Percentiles rank a stretch among this genome's conserved stretches.
These are phyloP conservation scores for Plasmodium chabaudi DNA, from an alignment of 169 alveolate genomes.

Conservation along the genomic window DNA sequence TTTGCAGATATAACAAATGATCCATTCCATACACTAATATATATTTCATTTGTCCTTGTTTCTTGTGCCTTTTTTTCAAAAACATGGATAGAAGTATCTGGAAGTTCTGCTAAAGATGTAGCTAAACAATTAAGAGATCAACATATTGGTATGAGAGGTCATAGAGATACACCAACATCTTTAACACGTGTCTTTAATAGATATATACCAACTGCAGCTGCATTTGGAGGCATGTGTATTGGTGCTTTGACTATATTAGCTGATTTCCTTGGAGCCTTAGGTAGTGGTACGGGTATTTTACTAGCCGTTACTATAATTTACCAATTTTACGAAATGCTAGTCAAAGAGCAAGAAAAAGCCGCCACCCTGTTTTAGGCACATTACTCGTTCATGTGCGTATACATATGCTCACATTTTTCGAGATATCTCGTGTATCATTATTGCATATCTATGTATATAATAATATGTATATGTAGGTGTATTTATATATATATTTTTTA, in stretches of 20 bases:
- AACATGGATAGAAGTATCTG: slow-evolving; percentile 99
- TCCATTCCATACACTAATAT: slow-evolving; percentile 97
- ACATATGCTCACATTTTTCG: too few species aligned
- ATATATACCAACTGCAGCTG: slow-evolving; percentile 99
- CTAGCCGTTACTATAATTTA: slow-evolving; percentile 99
- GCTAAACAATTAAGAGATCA: slow-evolving; percentile 99
- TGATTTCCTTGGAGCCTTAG: slow-evolving; percentile 99
- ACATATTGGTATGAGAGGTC: slow-evolving; percentile 89
- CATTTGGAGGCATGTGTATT: slow-evolving; percentile 99
- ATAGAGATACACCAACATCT: slow-evolving; percentile 88
- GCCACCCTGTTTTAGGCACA: slow-evolving; percentile 82
- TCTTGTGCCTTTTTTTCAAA: slow-evolving; percentile 99
- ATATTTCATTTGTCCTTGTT: slow-evolving; percentile 96
- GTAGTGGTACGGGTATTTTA: slow-evolving; percentile 99
- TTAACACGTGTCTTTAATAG: slow-evolving; percentile 85
- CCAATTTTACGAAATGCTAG: slow-evolving; percentile 98
- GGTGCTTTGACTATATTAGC: slow-evolving; percentile 99
- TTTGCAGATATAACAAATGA: slow-evolving; percentile 93
- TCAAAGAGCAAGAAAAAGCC: slow-evolving; percentile 96
- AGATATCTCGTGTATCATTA: too few species aligned
- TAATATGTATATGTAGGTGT: too few species aligned
- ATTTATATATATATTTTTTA: too few species aligned
- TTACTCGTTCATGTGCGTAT: too few species aligned
- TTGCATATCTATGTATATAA: too few species aligned
- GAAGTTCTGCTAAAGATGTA: slow-evolving; percentile 98